These are phyloP conservation scores for Stachybotrys chlorohalonatus DNA, from an alignment of 2,329 filamentous ascomycete species.

Conservation along the genomic window DNA sequence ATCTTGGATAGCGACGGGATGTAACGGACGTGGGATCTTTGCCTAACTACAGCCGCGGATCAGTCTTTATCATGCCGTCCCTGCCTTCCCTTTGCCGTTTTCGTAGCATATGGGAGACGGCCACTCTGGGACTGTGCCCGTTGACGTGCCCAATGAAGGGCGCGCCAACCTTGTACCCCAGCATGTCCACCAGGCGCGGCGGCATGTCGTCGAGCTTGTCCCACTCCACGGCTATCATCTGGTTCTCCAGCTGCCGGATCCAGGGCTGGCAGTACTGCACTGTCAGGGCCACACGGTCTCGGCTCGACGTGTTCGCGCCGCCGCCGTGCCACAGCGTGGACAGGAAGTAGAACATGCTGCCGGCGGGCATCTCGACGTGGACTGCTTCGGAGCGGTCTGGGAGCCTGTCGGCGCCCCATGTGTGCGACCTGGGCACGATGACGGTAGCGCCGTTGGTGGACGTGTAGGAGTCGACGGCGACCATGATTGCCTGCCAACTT, in stretches of 20 bases:
- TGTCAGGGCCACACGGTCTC: conserved; percentile 22
- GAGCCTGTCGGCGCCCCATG: conserved; percentile 17
- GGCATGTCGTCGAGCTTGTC: conserved; percentile 12
- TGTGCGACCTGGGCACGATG: conserved; percentile 24
- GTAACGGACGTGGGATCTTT: neutral
- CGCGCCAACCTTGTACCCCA: conserved; percentile 12
- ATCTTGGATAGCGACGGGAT: too few relatives aligned
- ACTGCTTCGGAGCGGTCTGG: conserved; percentile 16
- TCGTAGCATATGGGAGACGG: conserved; percentile 1
- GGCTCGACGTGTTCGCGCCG: conserved; percentile 20
- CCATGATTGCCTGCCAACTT: conserved; percentile 13
- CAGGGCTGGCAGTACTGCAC: conserved; percentile 32
- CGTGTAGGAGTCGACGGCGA: conserved; percentile 22
- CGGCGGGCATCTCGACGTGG: conserved; percentile 23
- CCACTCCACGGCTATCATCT: conserved; percentile 22
- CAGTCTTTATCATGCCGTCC: neutral
- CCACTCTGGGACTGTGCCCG: conserved; percentile 10
- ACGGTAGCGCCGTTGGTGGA: conserved; percentile 23
- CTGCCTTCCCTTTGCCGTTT: neutral
- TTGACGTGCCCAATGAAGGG: conserved; percentile 14
- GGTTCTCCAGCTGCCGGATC: conserved; percentile 27
- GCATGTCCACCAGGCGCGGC: conserved; percentile 11
- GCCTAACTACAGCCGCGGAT: neutral
- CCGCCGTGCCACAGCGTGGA: conserved; percentile 28
- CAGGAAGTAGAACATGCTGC: conserved; percentile 25